phyloP scores from a whole-genome alignment of 2,329 filamentous ascomycete species.

The Stachybotrys chlorohalonatus region DNA sequence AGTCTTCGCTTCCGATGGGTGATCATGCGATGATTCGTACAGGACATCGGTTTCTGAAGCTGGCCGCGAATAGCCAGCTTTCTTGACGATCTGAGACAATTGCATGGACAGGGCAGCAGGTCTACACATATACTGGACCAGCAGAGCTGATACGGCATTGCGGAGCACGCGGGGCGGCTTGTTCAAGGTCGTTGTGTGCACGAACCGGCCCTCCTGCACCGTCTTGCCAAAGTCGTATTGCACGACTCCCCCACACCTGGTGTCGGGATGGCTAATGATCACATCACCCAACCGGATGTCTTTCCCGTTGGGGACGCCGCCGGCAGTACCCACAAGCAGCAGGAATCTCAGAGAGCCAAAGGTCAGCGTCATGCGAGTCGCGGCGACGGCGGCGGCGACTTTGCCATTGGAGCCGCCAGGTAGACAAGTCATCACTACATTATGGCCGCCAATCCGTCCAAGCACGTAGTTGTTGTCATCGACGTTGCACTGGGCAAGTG shows the following conservation, averaged over 20 bases:
- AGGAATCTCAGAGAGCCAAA: neutral
- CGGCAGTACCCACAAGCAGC: conserved; percentile 15
- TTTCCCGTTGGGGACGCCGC: conserved; percentile 9
- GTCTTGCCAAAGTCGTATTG: conserved; percentile 6
- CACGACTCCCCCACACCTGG: neutral
- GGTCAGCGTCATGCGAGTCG: neutral
- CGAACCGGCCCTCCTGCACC: conserved; percentile 1
- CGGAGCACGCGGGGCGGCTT: too few species aligned
- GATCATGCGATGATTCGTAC: too few species aligned
- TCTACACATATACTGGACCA: too few species aligned
- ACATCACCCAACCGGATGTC: neutral
- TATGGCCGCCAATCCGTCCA: neutral
- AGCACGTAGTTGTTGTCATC: neutral
- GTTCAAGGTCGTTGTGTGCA: conserved; percentile 1
- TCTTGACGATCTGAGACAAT: too few species aligned
- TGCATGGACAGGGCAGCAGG: too few species aligned
- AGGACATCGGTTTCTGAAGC: too few species aligned
- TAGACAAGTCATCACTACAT: neutral
- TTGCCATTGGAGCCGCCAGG: neutral
- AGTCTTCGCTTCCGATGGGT: too few species aligned
- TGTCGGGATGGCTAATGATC: conserved; percentile 1
- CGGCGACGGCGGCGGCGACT: neutral
- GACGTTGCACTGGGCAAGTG: neutral
- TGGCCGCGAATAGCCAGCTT: too few species aligned
- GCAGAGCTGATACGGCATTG: too few species aligned